Evolutionary conservation across 108 stramenopile genomes (phyloP).

Genomic region (Skeletonema marinoi): DNA sequence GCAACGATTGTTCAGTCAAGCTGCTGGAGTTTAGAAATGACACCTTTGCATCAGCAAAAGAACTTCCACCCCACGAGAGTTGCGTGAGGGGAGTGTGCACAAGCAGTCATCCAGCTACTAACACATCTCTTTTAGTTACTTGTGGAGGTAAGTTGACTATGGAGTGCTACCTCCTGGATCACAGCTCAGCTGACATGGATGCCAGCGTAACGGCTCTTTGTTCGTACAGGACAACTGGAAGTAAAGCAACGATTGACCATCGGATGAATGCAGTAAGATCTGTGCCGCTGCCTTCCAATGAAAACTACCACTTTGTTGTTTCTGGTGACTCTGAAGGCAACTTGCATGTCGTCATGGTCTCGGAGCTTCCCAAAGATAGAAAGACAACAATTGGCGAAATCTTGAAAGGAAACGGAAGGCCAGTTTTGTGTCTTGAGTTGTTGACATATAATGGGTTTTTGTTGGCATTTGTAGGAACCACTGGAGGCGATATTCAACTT

Average conservation of each 20-base stretch:
- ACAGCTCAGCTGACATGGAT: slow-evolving; percentile 1
- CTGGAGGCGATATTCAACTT: slow-evolving; percentile 57
- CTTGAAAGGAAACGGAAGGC: slow-evolving; percentile 42
- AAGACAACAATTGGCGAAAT: slow-evolving; percentile 31
- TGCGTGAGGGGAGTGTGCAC: slow-evolving; percentile 73
- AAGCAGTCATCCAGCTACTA: slow-evolving; percentile 34
- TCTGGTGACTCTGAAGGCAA: slow-evolving; percentile 79
- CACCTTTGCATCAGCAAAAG: slow-evolving; percentile 32
- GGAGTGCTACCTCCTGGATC: slow-evolving; percentile 64
- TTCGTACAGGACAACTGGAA: slow-evolving; percentile 35
- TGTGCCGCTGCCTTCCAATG: slow-evolving; percentile 42
- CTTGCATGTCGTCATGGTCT: slow-evolving; percentile 50
- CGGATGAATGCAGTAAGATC: slow-evolving; percentile 74
- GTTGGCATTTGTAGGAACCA: slow-evolving; percentile 65
- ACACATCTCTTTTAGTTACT: slow-evolving; percentile 54
- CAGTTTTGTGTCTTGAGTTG: slow-evolving; percentile 62
- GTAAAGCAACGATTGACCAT: slow-evolving; percentile 64
- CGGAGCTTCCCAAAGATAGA: slow-evolving; percentile 32
- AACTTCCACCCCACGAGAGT: slow-evolving; percentile 71
- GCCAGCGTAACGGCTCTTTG: slow-evolving; percentile 51
- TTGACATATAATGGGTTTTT: slow-evolving; percentile 25
- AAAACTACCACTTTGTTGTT: slow-evolving; percentile 48
- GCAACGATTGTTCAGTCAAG: slow-evolving; percentile 72
- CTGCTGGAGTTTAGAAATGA: slow-evolving; percentile 45
- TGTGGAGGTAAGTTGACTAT: slow-evolving; percentile 74